Conservation (phyloP, 78 protist genomes). For the Blattamonas nauphoetae region DNA sequence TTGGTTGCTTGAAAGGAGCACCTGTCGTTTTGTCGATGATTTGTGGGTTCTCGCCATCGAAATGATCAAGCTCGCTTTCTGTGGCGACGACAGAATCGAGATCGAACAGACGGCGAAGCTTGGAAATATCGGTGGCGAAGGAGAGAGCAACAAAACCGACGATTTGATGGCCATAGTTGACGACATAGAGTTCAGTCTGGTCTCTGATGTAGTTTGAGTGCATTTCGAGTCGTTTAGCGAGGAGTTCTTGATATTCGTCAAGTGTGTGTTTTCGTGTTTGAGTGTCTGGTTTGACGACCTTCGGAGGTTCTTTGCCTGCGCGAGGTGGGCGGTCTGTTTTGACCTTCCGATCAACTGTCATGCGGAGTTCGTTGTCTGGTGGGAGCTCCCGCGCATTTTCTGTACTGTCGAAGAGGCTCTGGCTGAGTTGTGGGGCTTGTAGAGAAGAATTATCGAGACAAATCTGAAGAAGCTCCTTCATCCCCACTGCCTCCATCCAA, state of each 20-base stretch:
- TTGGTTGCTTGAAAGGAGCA: not conserved
- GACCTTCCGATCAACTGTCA: no score
- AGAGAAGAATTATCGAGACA: no score
- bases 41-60: not conserved
- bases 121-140: not conserved
- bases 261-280: no score
- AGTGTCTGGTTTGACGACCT: no score
- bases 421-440: no score
- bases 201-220: not conserved
- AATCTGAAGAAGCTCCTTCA: not conserved
- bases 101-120: not conserved
- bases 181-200: not conserved
- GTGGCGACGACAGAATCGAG: not conserved
- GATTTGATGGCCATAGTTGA: not conserved
- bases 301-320: no score
- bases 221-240: not conserved
- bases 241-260: no score
- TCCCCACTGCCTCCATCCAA: no score
- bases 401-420: no score
- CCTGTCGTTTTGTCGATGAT: not conserved
- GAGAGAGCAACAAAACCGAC: not conserved
- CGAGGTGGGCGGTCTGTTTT: no score
- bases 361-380: no score
- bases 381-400: no score
- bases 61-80: not conserved